Evolutionary conservation across 768 basidiomycete genomes (phyloP), one percentile per base, ranked within the genome.

Genomic region (Kondoa subrosea): DNA sequence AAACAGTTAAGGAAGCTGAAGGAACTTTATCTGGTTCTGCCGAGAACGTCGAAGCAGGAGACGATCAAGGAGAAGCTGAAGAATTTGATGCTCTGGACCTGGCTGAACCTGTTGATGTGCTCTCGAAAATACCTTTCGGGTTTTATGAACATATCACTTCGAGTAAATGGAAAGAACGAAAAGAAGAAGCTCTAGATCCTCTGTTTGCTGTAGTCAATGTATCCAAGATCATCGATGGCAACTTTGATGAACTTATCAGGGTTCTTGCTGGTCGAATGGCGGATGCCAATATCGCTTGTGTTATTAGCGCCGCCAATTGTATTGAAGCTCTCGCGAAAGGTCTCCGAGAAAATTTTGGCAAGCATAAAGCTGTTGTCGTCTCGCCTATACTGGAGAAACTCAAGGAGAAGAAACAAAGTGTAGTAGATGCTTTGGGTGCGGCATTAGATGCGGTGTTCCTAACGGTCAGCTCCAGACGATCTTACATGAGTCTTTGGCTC

Each of bases 121-220:
- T 85, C 26, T 77, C 84, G 1, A 86, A 86, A 71, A 81, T 96
- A 57, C 87, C 95, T 0, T 76, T 83, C 1, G 85, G 85, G 67
- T 80, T 96, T 69, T 84, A 88, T 68, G 80, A 85, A 1, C 80
- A 82, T 64, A 81, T 99, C 63, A 83, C 85, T 27, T 97, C 95
- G 2, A 85, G 89, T 0, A 96, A 97, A 77, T 99, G 95, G 95
- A 97, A 99, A 75, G 95, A 99, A 72, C 84, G 90, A 56, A 91
- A 96, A 75, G 88, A 92, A 73, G 77, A 78, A 58, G 87, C 83
- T 1, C 80, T 97, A 33, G 91, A 95, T 71, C 89, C 89, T 30
- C 81, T 93, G 27, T 80, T 85, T 58, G 82, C 83, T 1, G 78
- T 89, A 34, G 78, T 97, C 32, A 82, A 83, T 65, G 79, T 83